Percentiles rank a stretch among this genome's conserved stretches.
These are phyloP conservation scores for Angophora floribunda DNA, from an alignment of 345 rosid genomes.

Conservation along the genomic window DNA sequence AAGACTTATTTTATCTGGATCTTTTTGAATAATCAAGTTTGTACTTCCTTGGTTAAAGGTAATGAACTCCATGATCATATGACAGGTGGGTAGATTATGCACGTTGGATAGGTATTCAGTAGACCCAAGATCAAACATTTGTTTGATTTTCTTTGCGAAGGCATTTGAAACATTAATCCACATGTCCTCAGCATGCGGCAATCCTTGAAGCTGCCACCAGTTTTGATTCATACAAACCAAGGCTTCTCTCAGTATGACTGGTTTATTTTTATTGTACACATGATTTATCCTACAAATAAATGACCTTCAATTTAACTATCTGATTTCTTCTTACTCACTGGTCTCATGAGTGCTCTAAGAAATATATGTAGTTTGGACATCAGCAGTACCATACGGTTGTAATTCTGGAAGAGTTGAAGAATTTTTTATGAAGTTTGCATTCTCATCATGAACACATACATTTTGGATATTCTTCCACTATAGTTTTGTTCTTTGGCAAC, in stretches of 20 bases:
- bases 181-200: neutral
- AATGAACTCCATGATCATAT: neutral
- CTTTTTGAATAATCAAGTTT: neutral
- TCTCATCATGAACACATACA: neutral
- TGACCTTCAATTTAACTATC: neutral
- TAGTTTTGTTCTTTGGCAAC: neutral
- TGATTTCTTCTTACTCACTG: neutral
- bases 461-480: neutral
- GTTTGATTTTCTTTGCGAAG: neutral
- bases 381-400: neutral
- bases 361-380: neutral
- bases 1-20: slow-evolving; percentile 7
- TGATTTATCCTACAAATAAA: neutral
- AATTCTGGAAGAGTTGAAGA: neutral
- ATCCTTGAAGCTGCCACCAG: neutral
- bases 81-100: slow-evolving; percentile 85
- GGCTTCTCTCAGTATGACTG: neutral
- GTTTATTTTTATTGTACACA: neutral
- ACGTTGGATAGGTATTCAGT: slow-evolving; percentile 53
- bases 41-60: neutral
- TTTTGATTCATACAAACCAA: neutral
- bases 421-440: neutral
- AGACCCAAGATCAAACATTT: neutral
- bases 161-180: neutral
- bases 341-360: neutral